Percentiles rank a stretch among this genome's conserved stretches.
phyloP scores from a whole-genome alignment of 1,284 basidiomycete species.

The Retiboletus flavoniger region DNA sequence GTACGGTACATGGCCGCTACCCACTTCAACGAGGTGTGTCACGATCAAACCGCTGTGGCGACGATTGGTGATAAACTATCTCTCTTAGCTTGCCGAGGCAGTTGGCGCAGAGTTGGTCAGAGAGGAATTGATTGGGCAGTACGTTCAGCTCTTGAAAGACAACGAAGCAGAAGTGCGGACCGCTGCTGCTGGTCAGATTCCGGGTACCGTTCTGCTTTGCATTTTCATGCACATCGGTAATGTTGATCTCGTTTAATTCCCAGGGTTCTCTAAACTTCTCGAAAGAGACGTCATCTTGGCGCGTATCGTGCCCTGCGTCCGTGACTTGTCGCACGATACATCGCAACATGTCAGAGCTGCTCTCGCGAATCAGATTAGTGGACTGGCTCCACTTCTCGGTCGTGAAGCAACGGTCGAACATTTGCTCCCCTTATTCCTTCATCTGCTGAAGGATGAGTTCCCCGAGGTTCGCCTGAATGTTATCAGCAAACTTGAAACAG shows the following conservation, averaged over 20 bases:
- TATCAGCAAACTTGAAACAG: constrained; percentile 97
- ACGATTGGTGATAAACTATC: constrained; percentile 4
- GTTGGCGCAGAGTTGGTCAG: constrained; percentile 90
- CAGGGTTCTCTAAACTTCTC: constrained; percentile 95
- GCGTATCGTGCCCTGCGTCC: constrained; percentile 93
- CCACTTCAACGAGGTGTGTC: constrained; percentile 88
- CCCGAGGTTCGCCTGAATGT: constrained; percentile 97
- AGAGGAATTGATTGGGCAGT: constrained; percentile 93
- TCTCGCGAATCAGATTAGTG: constrained; percentile 94
- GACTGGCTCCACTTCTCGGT: constrained; percentile 93
- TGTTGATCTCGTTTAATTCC: constrained; percentile 9
- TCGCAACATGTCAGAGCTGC: constrained; percentile 98
- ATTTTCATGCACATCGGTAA: neutral
- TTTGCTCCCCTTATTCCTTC: constrained; percentile 94
- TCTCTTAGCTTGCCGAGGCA: constrained; percentile 78
- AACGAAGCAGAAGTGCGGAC: constrained; percentile 99
- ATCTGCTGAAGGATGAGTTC: constrained; percentile 98
- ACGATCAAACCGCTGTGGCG: neutral
- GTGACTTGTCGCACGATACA: constrained; percentile 89
- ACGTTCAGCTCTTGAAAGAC: constrained; percentile 93
- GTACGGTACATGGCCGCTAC: constrained; percentile 99
- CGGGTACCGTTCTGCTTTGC: constrained; percentile 57
- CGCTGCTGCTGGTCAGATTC: constrained; percentile 94
- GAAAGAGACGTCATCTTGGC: constrained; percentile 94
- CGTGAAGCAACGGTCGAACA: constrained; percentile 96